These are phyloP conservation scores for Rhododendron ovatum DNA, from an alignment of 148 eudicot genomes.

Conservation along the genomic window DNA sequence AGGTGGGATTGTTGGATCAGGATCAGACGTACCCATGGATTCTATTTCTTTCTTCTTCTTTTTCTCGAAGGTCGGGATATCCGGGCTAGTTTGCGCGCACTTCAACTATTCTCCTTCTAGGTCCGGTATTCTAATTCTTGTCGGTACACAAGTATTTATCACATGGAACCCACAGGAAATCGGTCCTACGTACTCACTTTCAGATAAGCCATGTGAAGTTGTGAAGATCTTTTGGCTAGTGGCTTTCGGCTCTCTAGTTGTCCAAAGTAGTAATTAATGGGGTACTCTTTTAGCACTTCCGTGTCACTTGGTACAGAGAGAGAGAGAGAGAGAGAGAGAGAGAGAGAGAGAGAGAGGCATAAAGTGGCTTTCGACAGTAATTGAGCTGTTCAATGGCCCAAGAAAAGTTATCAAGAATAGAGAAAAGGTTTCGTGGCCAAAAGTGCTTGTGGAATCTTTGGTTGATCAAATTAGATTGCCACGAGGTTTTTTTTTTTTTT, in stretches of 20 bases:
- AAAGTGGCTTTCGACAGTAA: background rate
- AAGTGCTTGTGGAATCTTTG: background rate
- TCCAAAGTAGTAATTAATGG: background rate
- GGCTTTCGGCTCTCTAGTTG: background rate
- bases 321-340: background rate
- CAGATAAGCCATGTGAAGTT: constrained; percentile 6
- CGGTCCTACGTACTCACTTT: background rate
- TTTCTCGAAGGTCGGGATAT: too few species aligned
- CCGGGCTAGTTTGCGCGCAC: too few species aligned
- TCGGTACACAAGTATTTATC: background rate
- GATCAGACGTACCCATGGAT: background rate
- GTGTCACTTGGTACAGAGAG: background rate
- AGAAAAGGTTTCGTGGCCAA: background rate
- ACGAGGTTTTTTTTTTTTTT: background rate
- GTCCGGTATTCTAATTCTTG: background rate
- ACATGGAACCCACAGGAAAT: background rate
- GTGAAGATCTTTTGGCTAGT: background rate
- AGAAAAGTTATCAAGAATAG: background rate
- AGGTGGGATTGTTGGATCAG: background rate
- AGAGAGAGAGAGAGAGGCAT: background rate
- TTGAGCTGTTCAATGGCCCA: constrained; percentile 3
- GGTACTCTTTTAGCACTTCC: background rate
- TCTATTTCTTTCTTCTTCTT: background rate
- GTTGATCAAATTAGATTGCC: background rate
- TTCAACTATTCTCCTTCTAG: background rate